phyloP scores from a whole-genome alignment of 345 rosid genomes.

The Eucalyptus marginata region DNA sequence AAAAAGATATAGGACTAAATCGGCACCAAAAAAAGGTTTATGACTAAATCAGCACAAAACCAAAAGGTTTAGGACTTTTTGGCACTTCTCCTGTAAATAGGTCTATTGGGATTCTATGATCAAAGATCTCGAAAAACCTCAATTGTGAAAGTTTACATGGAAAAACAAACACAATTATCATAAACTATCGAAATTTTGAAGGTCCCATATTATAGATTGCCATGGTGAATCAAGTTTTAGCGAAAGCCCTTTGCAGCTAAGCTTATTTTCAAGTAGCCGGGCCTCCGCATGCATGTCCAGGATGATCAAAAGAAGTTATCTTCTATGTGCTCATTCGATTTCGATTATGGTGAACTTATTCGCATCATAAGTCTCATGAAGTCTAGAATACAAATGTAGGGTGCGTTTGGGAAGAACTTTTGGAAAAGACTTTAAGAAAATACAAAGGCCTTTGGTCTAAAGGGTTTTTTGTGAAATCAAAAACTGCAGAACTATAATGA shows the following conservation, averaged over 20 bases:
- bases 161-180: neutral
- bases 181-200: neutral
- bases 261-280: neutral
- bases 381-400: neutral
- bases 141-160: neutral
- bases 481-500: too few relatives aligned
- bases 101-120: neutral
- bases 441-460: too few relatives aligned
- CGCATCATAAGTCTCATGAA: neutral
- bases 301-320: neutral
- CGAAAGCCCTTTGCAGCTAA: neutral
- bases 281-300: neutral
- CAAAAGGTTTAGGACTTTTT: too few relatives aligned
- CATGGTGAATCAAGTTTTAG: neutral
- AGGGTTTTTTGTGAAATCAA: too few relatives aligned
- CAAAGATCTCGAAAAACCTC: neutral
- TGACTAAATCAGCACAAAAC: too few relatives aligned
- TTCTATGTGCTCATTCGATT: neutral
- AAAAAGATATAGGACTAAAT: too few relatives aligned
- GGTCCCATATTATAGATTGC: accelerated
- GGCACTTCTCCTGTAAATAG: too few relatives aligned
- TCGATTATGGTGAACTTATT: neutral
- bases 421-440: too few relatives aligned
- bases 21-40: too few relatives aligned
- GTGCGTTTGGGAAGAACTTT: too few relatives aligned